These are phyloP conservation scores for Blepharisma stoltei DNA, from an alignment of 73 alveolate species.

Conservation along the genomic window DNA sequence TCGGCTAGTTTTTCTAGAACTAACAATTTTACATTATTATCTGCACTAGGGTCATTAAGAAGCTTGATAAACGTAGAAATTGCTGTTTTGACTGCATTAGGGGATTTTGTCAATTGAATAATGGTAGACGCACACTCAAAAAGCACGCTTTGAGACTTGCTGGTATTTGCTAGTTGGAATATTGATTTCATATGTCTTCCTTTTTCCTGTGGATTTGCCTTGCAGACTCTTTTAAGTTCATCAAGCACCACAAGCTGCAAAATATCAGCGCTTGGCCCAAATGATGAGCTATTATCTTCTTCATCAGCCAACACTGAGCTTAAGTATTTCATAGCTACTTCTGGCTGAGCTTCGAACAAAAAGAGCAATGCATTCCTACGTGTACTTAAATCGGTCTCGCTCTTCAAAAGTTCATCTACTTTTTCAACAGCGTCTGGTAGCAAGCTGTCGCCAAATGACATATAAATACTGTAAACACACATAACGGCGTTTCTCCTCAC, in stretches of 20 bases:
- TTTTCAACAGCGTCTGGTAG: slow-evolving; percentile 87
- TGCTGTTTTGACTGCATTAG: slow-evolving; percentile 75
- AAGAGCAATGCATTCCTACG: slow-evolving; percentile 94
- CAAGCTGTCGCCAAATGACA: slow-evolving; percentile 85
- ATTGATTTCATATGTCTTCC: slow-evolving; percentile 65
- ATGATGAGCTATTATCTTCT: slow-evolving; percentile 16
- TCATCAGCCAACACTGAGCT: slow-evolving; percentile 43
- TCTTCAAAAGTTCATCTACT: slow-evolving; percentile 73
- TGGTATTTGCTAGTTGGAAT: slow-evolving; percentile 59
- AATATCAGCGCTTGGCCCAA: slow-evolving; percentile 71
- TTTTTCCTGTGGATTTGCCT: slow-evolving; percentile 73
- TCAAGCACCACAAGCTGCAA: slow-evolving; percentile 72
- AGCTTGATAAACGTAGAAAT: slow-evolving; percentile 61
- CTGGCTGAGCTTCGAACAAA: slow-evolving; percentile 64
- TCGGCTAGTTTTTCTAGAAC: slow-evolving; percentile 59
- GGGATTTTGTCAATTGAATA: slow-evolving; percentile 66
- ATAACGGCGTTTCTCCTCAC: slow-evolving; percentile 95
- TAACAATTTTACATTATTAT: slow-evolving; percentile 76
- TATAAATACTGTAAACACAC: slow-evolving; percentile 82
- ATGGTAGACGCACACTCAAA: slow-evolving; percentile 82
- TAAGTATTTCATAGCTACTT: slow-evolving; percentile 71
- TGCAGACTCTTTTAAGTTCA: slow-evolving; percentile 71
- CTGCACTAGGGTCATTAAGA: slow-evolving; percentile 63
- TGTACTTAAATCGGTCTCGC: slow-evolving; percentile 94
- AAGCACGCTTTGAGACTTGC: slow-evolving; percentile 68